Conservation (phyloP, 805 yeast genomes). For the Candida glaebosa region DNA sequence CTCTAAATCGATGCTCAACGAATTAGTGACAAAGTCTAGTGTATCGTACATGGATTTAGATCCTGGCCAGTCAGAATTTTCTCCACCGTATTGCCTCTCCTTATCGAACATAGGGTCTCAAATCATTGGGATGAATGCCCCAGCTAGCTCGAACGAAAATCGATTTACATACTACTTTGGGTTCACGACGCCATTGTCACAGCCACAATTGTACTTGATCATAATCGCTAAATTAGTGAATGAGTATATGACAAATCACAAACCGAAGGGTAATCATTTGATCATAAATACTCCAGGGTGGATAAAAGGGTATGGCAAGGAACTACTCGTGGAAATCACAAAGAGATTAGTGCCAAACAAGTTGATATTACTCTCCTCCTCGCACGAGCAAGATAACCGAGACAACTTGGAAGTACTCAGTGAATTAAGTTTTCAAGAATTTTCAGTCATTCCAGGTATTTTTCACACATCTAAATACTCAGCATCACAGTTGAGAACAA, state of each 20-base stretch:
- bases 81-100: slow-evolving; percentile 69
- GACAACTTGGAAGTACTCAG: slow-evolving; percentile 27
- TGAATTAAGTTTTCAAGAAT: slow-evolving; percentile 24
- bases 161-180: slow-evolving; percentile 49
- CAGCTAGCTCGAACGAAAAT: slow-evolving; percentile 14
- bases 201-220: slow-evolving; percentile 53
- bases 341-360: slow-evolving; percentile 48
- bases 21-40: slow-evolving; percentile 28
- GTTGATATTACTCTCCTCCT: slow-evolving; percentile 45
- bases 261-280: slow-evolving; percentile 33
- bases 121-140: slow-evolving; percentile 25
- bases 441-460: slow-evolving; percentile 31
- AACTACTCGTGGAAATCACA: slow-evolving; percentile 51
- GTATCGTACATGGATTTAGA: slow-evolving; percentile 70
- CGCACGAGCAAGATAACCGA: slow-evolving; percentile 16
- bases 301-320: slow-evolving; percentile 84
- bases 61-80: slow-evolving; percentile 84
- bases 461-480: slow-evolving; percentile 36
- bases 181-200: slow-evolving; percentile 61
- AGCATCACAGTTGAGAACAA: slow-evolving; percentile 49
- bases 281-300: slow-evolving; percentile 85
- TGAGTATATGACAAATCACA: slow-evolving; percentile 18
- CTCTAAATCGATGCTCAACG: slow-evolving; percentile 51
- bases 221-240: slow-evolving; percentile 40
- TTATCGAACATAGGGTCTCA: slow-evolving; percentile 34